phyloP scores from a whole-genome alignment of 2,329 filamentous ascomycete genomes.

The Fusarium brachygibbosum region DNA sequence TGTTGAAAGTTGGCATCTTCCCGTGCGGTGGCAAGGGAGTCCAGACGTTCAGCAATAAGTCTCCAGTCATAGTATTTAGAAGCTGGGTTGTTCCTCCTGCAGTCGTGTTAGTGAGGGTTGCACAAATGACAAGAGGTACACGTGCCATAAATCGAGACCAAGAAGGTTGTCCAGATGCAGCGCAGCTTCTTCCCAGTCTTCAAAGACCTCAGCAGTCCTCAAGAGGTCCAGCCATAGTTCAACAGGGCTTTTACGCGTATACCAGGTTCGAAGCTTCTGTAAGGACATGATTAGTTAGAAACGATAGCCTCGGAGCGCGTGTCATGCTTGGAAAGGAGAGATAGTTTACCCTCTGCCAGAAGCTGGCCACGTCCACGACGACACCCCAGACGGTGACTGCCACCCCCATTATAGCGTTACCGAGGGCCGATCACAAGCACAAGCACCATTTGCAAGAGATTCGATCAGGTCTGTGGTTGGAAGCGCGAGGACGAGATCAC shows the following conservation, averaged over 20 bases:
- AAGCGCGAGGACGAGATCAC: constrained; percentile 35
- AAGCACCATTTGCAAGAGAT: constrained; percentile 47
- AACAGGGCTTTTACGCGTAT: constrained; percentile 72
- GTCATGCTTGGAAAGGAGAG: constrained; percentile 10
- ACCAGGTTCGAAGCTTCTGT: constrained; percentile 78
- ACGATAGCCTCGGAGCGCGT: constrained; percentile 8
- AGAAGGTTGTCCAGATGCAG: constrained; percentile 84
- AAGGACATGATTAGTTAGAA: constrained; percentile 40
- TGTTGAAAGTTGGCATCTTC: constrained; percentile 79
- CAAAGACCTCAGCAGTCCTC: constrained; percentile 76
- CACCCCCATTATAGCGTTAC: constrained; percentile 59
- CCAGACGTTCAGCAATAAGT: constrained; percentile 82
- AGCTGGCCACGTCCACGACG: constrained; percentile 71
- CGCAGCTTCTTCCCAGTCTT: constrained; percentile 90
- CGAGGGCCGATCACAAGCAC: constrained; percentile 54
- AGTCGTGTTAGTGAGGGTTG: constrained; percentile 24
- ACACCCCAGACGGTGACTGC: constrained; percentile 67
- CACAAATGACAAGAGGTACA: constrained; percentile 20
- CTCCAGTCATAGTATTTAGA: constrained; percentile 88
- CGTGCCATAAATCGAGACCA: constrained; percentile 83
- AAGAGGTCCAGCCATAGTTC: constrained; percentile 76
- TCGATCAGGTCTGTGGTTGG: constrained; percentile 23
- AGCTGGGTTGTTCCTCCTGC: constrained; percentile 83
- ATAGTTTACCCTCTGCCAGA: constrained; percentile 70
- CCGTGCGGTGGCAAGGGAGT: constrained; percentile 76